A percentile compares a stretch with the other conserved stretches of the same genome.
These are phyloP conservation scores for Cudoniella acicularis DNA, from an alignment of 495 filamentous ascomycete species.

Conservation along the genomic window DNA sequence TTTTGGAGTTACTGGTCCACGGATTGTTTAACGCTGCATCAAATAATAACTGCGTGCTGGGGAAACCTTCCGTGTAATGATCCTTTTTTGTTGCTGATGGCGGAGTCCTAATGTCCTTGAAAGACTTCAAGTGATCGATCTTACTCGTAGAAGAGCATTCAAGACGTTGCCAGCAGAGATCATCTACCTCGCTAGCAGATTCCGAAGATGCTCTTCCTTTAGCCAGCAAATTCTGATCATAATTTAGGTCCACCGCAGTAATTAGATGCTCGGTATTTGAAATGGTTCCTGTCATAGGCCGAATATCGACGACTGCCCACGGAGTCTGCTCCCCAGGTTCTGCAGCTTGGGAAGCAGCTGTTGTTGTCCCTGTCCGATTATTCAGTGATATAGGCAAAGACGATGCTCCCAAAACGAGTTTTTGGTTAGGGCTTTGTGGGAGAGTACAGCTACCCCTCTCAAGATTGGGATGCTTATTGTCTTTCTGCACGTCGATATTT, in stretches of 20 bases:
- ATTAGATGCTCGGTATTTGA: not conserved
- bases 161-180: not conserved
- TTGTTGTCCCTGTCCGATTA: not conserved
- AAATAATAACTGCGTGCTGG: conserved; percentile 15
- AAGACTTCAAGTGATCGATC: conserved; percentile 5
- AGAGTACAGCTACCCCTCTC: no score
- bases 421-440: no score
- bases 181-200: not conserved
- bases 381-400: not conserved
- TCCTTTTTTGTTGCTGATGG: not conserved
- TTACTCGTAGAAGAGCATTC: not conserved
- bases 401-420: no score
- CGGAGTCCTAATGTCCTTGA: conserved; percentile 19
- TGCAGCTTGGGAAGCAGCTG: not conserved
- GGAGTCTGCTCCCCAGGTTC: conserved; percentile 16
- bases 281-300: not conserved
- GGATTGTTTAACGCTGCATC: conserved; percentile 21
- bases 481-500: no score
- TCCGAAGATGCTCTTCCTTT: not conserved
- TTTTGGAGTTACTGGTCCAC: conserved; percentile 16
- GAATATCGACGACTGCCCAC: conserved; percentile 8
- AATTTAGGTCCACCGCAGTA: not conserved
- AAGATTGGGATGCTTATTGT: no score
- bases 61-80: not conserved
- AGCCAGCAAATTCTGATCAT: not conserved